These are phyloP conservation scores for Meyerozyma smithsonii DNA, from an alignment of 1,139 yeast genomes.

Conservation along the genomic window DNA sequence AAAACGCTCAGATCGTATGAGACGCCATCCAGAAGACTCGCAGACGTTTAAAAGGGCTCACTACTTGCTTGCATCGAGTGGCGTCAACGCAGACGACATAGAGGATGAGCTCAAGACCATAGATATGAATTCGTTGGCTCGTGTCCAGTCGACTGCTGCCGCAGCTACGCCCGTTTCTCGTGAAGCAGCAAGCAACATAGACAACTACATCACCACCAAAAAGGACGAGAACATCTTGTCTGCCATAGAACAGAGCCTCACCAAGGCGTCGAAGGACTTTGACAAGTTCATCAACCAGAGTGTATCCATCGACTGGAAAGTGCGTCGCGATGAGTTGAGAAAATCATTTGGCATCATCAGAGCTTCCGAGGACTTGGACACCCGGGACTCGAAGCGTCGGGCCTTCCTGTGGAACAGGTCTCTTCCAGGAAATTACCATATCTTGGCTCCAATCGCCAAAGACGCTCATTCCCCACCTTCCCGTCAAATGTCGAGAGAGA, in stretches of 20 bases:
- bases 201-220: constrained; percentile 56
- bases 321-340: constrained; percentile 66
- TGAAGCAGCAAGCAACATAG: constrained; percentile 26
- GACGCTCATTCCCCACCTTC: constrained; percentile 17
- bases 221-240: constrained; percentile 80
- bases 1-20: constrained; percentile 59
- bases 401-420: constrained; percentile 35
- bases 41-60: constrained; percentile 78
- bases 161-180: constrained; percentile 1
- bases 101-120: constrained; percentile 56
- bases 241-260: constrained; percentile 78
- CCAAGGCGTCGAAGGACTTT: constrained; percentile 75
- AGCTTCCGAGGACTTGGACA: constrained; percentile 1
- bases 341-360: constrained; percentile 53
- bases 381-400: constrained; percentile 10
- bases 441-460: constrained; percentile 29
- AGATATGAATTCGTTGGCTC: constrained; percentile 12
- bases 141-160: not conserved
- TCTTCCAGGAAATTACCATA: constrained; percentile 30
- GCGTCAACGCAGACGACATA: constrained; percentile 83
- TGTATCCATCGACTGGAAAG: constrained; percentile 79
- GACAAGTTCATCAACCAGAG: constrained; percentile 72
- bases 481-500: constrained; percentile 44
- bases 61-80: constrained; percentile 84
- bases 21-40: constrained; percentile 40